A percentile compares a stretch with the other conserved stretches of the same genome.
Evolutionary conservation across 495 filamentous ascomycete genomes (phyloP).

Genomic region (Xylaria curta): DNA sequence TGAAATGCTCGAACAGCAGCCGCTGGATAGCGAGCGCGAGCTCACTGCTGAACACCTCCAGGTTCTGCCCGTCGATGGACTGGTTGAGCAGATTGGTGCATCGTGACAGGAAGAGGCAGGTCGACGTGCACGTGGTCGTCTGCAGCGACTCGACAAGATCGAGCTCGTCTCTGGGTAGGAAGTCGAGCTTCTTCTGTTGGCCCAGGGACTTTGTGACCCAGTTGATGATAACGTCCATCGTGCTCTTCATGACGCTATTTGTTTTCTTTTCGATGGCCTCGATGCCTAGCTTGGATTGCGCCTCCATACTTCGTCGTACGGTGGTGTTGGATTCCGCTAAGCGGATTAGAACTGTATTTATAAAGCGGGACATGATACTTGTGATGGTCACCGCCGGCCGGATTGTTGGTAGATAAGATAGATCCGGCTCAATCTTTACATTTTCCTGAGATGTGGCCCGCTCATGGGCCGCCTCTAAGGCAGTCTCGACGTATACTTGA

Average conservation of each 20-base stretch:
- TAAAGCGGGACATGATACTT: slow-evolving; percentile 89
- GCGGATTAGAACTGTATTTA: slow-evolving; percentile 87
- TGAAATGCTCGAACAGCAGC: slow-evolving; percentile 89
- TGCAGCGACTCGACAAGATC: slow-evolving; percentile 81
- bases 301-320: slow-evolving; percentile 88
- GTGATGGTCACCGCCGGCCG: slow-evolving; percentile 85
- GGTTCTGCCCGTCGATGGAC: slow-evolving; percentile 78
- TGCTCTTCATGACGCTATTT: slow-evolving; percentile 82
- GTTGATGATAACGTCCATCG: slow-evolving; percentile 80
- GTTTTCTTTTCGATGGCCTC: slow-evolving; percentile 87
- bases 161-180: slow-evolving; percentile 85
- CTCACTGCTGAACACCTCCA: slow-evolving; percentile 80
- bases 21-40: slow-evolving; percentile 78
- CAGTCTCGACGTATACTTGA: slow-evolving; percentile 92
- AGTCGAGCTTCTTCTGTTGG: slow-evolving; percentile 89
- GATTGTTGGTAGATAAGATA: slow-evolving; percentile 79
- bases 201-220: slow-evolving; percentile 79
- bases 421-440: slow-evolving; percentile 82
- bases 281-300: slow-evolving; percentile 73
- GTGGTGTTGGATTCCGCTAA: slow-evolving; percentile 88
- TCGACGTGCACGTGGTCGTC: slow-evolving; percentile 80
- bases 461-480: slow-evolving; percentile 85
- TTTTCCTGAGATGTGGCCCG: slow-evolving; percentile 75
- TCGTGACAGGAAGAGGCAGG: slow-evolving; percentile 76
- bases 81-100: slow-evolving; percentile 64